phyloP scores from a whole-genome alignment of 1,139 yeast species.

The Nakaseomyces nivariensis region DNA sequence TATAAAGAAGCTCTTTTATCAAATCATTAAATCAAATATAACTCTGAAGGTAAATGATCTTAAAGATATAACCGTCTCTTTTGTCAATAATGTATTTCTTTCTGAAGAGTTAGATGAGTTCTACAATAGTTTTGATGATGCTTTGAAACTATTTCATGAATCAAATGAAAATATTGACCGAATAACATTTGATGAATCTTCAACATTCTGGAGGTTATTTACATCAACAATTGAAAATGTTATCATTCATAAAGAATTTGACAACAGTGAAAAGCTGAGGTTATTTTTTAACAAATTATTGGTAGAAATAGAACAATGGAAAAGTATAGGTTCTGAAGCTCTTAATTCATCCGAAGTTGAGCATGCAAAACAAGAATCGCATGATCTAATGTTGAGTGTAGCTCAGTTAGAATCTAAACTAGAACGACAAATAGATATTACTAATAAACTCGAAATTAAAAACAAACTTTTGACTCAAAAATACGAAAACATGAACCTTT shows the following conservation, averaged over 20 bases:
- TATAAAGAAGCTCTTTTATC: not conserved
- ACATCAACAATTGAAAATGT: not conserved
- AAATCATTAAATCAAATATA: not conserved
- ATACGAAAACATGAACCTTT: not conserved
- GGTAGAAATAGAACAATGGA: not conserved
- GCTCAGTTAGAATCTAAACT: not conserved
- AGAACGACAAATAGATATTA: not conserved
- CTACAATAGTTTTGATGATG: no score
- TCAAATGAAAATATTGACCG: no score
- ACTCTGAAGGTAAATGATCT: not conserved
- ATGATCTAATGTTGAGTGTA: not conserved
- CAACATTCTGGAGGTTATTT: not conserved
- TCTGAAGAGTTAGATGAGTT: no score
- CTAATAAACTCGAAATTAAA: constrained; percentile 7
- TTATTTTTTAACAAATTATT: not conserved
- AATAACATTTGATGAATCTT: no score
- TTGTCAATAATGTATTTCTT: not conserved
- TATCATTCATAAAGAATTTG: not conserved
- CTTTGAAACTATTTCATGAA: no score
- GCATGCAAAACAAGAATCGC: no score
- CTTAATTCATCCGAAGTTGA: no score
- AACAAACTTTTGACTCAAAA: constrained; percentile 5
- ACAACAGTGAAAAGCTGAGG: not conserved
- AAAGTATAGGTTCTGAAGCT: not conserved
- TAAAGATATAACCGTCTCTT: not conserved